phyloP scores from a whole-genome alignment of 129 eudicot species.

The Artemisia annua region DNA sequence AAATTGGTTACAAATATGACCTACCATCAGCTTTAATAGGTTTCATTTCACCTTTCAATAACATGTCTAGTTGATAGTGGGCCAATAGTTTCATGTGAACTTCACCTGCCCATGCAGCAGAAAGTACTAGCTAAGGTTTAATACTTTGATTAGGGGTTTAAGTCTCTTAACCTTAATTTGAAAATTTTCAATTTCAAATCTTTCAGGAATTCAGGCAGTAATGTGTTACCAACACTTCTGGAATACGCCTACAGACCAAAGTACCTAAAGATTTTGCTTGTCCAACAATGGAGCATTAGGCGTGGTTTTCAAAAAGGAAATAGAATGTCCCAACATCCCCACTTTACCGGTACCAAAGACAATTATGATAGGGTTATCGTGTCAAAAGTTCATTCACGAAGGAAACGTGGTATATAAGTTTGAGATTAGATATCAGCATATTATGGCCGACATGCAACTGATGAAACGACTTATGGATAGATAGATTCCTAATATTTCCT shows the following conservation, averaged over 20 bases:
- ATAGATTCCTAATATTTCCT: neutral
- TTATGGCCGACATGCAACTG: neutral
- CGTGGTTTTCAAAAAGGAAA: neutral
- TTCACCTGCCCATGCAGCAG: conserved; percentile 32
- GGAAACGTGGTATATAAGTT: neutral
- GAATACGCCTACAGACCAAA: no score
- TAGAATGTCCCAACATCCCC: neutral
- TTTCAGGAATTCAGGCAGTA: no score
- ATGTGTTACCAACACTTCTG: no score
- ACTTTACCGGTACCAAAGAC: neutral
- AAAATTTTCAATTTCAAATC: neutral
- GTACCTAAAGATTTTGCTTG: neutral
- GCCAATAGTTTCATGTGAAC: conserved; percentile 38
- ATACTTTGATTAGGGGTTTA: no score
- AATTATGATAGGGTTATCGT: neutral
- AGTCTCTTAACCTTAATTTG: no score
- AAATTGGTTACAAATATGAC: conserved; percentile 25
- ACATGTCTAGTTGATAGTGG: conserved; percentile 34
- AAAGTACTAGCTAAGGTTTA: no score
- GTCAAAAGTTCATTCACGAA: neutral
- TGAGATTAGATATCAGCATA: neutral
- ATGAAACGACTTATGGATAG: neutral
- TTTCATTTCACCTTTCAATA: conserved; percentile 22
- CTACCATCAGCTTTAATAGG: conserved; percentile 27
- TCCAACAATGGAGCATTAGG: neutral